Evolutionary conservation across 345 rosid species (phyloP), one percentile per base, ranked within the genome.

Genomic region (Eucalyptus erythrocorys): DNA sequence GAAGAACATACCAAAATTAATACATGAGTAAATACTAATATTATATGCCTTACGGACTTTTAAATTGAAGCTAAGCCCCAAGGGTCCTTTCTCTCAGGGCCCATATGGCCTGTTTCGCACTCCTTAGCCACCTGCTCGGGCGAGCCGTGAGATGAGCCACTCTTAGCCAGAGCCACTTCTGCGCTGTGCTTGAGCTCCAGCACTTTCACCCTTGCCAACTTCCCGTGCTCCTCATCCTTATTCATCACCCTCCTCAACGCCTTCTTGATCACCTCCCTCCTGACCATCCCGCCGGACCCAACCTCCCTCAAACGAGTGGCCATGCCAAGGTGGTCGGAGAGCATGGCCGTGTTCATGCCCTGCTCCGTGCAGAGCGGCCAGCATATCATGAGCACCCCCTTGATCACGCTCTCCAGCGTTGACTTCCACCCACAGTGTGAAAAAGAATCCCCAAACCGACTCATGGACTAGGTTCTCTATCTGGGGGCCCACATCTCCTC

Each of bases 391-490:
- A 96, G 95, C 21, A 94, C 92, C 43, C 98, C 98, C 10, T 90
- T 93, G 7, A 87, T 64, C 34, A 95, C 88, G 86, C 97, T 94
- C 89, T 95, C 98, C 22, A 94, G 79, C 5, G 90, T 89, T 5
- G 97, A 96, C 59, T 93, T 93, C 97, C 98, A 96, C 27, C 97
- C 97, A 32, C 97, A 93, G 61, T 96, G 98, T 10, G 97, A n/a
- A 92, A 40, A 96, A 88, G 89, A 96, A 95, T 17, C 95, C 96
- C 19, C 97, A 98, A 6, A 92, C 90, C 1, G 97, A 93, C 32
- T 88, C 89, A 84, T 96, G 98, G 88, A 88, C 84, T 90, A 96
- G 89, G 84, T 95, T 94, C 80, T 94, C 91, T 34, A 89, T 87
- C 88, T 95, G 97, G 95, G 95, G 37, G 94, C 96, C 99, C 97